phyloP scores from a whole-genome alignment of 345 rosid genomes.

The Boechera stricta region DNA sequence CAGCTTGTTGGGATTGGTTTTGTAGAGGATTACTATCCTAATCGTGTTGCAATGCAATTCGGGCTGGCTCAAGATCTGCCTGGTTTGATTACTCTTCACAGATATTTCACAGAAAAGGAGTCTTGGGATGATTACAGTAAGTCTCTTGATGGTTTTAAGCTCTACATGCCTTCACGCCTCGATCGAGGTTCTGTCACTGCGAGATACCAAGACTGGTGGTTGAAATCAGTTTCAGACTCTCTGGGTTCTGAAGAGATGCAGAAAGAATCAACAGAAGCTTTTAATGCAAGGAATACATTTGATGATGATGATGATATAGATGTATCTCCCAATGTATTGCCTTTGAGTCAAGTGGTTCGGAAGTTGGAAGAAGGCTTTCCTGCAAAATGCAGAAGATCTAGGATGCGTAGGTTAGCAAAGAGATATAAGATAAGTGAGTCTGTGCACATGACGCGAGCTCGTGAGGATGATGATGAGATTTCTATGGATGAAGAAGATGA shows the following conservation, averaged over 20 bases:
- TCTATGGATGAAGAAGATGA: background rate
- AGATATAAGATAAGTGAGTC: background rate
- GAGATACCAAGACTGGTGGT: conserved; percentile 6
- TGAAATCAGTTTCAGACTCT: background rate
- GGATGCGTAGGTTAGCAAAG: background rate
- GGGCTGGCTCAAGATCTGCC: background rate
- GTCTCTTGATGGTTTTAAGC: background rate
- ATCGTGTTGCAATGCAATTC: background rate
- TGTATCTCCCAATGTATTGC: background rate
- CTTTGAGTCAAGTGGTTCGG: background rate
- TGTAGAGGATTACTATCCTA: background rate
- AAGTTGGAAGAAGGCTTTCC: background rate
- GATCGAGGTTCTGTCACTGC: background rate
- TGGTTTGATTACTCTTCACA: background rate
- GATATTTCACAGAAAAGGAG: background rate
- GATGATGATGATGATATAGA: background rate
- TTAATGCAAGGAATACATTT: background rate
- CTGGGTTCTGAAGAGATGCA: background rate
- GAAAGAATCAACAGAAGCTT: conserved; percentile 2
- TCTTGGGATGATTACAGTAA: background rate
- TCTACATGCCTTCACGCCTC: background rate
- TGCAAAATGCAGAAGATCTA: background rate
- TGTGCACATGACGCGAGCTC: background rate
- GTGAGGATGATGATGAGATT: background rate
- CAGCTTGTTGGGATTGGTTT: background rate